Percentiles rank a stretch among this genome's conserved stretches.
Evolutionary conservation across 495 filamentous ascomycete species (phyloP).

Genomic region (Aspergillus sclerotioniger): DNA sequence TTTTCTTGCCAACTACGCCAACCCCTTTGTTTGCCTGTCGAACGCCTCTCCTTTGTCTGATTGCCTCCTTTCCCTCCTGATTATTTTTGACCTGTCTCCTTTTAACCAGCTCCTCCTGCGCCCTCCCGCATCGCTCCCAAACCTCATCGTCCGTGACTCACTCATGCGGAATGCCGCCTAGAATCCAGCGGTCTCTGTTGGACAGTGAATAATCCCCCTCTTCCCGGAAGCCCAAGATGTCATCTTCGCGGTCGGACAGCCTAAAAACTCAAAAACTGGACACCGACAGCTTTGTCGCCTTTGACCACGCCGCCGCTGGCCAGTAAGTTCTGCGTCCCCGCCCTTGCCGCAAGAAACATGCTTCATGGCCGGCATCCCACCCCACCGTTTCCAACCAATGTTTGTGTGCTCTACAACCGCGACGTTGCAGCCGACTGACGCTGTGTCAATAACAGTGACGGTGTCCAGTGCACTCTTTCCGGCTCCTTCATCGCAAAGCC

Average conservation of each 20-base stretch:
- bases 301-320: conserved; percentile 83
- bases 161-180: conserved; percentile 19
- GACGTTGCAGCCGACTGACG: not conserved
- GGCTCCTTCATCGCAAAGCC: conserved; percentile 93
- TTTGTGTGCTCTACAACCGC: not conserved
- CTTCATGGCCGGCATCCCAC: not conserved
- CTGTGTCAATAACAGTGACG: conserved; percentile 59
- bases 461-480: conserved; percentile 80
- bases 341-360: conserved; percentile 4
- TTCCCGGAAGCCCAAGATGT: conserved; percentile 26
- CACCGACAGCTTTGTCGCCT: conserved; percentile 62
- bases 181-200: conserved; percentile 3
- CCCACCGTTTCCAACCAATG: not conserved
- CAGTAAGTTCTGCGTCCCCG: conserved; percentile 65
- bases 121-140: not conserved
- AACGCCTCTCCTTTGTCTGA: not conserved
- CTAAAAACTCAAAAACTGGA: conserved; percentile 39
- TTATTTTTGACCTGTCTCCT: conserved; percentile 1
- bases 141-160: conserved; percentile 1
- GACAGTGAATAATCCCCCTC: conserved; percentile 9
- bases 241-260: conserved; percentile 35
- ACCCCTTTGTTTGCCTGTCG: not conserved
- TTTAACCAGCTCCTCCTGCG: not conserved
- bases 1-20: not conserved
- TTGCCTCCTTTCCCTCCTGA: not conserved